A percentile compares a stretch with the other conserved stretches of the same genome.
Evolutionary conservation across 495 filamentous ascomycete genomes (phyloP).

Genomic region (Xylaria intraflava): DNA sequence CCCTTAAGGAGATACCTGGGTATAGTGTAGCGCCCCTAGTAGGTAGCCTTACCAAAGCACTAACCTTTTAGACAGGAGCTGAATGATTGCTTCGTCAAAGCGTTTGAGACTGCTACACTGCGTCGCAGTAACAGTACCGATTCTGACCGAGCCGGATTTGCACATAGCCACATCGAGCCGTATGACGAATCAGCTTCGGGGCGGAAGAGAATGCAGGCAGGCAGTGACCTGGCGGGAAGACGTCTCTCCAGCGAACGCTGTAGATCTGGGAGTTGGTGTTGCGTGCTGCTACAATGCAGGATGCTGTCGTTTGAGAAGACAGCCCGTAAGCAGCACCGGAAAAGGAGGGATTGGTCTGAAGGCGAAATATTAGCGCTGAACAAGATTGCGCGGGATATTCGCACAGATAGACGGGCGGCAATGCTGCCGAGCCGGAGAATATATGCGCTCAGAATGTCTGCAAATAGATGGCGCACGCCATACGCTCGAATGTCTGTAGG

Average conservation of each 20-base stretch:
- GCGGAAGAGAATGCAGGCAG: neutral
- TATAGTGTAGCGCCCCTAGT: too few relatives aligned
- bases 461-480: too few relatives aligned
- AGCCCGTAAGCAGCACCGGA: neutral
- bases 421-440: conserved; percentile 7
- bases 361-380: neutral
- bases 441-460: too few relatives aligned
- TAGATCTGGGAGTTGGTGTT: neutral
- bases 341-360: conserved; percentile 1
- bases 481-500: too few relatives aligned
- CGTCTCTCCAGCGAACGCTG: neutral
- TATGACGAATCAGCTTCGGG: neutral
- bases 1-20: too few relatives aligned
- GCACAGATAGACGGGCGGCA: neutral
- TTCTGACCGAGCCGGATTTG: neutral
- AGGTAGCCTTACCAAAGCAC: too few relatives aligned
- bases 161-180: neutral
- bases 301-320: neutral
- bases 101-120: neutral
- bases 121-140: neutral
- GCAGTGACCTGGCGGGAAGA: neutral
- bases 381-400: neutral
- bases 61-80: neutral
- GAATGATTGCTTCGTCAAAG: neutral
- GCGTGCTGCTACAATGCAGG: neutral